A percentile compares a stretch with the other conserved stretches of the same genome.
phyloP scores from a whole-genome alignment of 2,329 filamentous ascomycete genomes.

The Stagonosporopsis cucurbitacearum region DNA sequence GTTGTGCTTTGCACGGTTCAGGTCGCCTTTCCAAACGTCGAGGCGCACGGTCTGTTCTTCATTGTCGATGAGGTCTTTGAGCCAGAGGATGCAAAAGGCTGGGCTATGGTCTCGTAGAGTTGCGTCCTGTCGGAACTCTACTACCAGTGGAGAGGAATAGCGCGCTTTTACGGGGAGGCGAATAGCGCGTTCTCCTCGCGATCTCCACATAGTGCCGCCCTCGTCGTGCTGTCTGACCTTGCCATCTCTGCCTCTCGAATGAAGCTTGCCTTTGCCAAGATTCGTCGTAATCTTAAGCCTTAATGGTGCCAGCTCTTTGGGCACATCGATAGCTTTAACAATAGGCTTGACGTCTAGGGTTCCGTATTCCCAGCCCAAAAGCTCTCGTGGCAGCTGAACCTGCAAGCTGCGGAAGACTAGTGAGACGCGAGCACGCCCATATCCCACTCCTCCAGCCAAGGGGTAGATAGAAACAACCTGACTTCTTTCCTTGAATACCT shows the following conservation, averaged over 20 bases:
- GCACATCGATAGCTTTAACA: slow-evolving; percentile 58
- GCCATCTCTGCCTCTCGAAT: slow-evolving; percentile 48
- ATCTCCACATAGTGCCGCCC: slow-evolving; percentile 59
- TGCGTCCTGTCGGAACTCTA: slow-evolving; percentile 66
- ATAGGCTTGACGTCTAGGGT: slow-evolving; percentile 69
- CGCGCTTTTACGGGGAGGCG: slow-evolving; percentile 66
- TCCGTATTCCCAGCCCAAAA: slow-evolving; percentile 74
- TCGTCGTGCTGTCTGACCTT: slow-evolving; percentile 37
- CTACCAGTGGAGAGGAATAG: slow-evolving; percentile 63
- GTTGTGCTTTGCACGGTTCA: slow-evolving; percentile 60
- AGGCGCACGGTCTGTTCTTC: slow-evolving; percentile 65
- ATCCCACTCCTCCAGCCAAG: slow-evolving; percentile 74
- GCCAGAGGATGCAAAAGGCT: slow-evolving; percentile 71
- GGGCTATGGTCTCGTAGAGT: slow-evolving; percentile 61
- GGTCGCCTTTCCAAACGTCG: slow-evolving; percentile 71
- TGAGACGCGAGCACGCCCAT: slow-evolving; percentile 71
- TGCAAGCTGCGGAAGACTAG: slow-evolving; percentile 76
- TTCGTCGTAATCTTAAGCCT: slow-evolving; percentile 67
- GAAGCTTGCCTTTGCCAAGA: slow-evolving; percentile 65
- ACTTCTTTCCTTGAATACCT: slow-evolving; percentile 67
- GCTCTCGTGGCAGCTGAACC: slow-evolving; percentile 63
- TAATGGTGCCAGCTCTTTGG: slow-evolving; percentile 56
- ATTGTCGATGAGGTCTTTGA: slow-evolving; percentile 73
- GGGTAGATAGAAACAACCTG: slow-evolving; percentile 72
- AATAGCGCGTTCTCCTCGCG: slow-evolving; percentile 55